Conservation (phyloP, 176 grass and related monocot genomes). For the Carex parvula region DNA sequence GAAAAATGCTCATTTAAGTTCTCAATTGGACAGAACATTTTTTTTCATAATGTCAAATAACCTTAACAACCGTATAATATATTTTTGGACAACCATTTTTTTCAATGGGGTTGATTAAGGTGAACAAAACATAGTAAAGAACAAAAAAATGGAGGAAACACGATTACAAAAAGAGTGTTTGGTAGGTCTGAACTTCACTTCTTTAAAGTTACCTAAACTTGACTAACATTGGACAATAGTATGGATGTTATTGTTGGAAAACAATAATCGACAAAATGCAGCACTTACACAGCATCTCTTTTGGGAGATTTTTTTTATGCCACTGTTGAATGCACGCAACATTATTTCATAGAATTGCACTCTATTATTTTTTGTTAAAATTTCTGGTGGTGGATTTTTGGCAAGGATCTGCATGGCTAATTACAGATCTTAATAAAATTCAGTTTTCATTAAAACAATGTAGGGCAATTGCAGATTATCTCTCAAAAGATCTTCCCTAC, state of each 20-base stretch:
- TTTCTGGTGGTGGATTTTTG: not conserved
- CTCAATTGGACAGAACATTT: no score
- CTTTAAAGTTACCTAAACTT: not conserved
- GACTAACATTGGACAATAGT: not conserved
- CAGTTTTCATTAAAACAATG: not conserved
- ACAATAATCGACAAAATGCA: not conserved
- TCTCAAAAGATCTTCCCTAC: conserved; percentile 66
- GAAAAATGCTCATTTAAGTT: no score
- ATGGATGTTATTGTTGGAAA: not conserved
- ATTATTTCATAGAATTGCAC: not conserved
- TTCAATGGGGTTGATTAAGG: not conserved
- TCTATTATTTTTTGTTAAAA: not conserved
- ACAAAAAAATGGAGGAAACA: not conserved
- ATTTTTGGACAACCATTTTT: no score
- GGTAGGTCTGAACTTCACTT: not conserved
- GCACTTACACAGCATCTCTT: not conserved
- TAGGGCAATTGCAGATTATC: conserved; percentile 63
- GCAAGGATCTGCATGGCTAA: not conserved
- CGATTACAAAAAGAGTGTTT: not conserved
- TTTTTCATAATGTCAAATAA: no score
- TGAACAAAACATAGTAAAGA: not conserved
- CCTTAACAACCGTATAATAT: no score
- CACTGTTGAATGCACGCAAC: not conserved
- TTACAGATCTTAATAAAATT: not conserved
- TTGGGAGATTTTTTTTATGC: not conserved